A percentile compares a stretch with the other conserved stretches of the same genome.
Evolutionary conservation across 2,329 filamentous ascomycete genomes (phyloP).

Genomic region (Colletotrichum zoysiae): DNA sequence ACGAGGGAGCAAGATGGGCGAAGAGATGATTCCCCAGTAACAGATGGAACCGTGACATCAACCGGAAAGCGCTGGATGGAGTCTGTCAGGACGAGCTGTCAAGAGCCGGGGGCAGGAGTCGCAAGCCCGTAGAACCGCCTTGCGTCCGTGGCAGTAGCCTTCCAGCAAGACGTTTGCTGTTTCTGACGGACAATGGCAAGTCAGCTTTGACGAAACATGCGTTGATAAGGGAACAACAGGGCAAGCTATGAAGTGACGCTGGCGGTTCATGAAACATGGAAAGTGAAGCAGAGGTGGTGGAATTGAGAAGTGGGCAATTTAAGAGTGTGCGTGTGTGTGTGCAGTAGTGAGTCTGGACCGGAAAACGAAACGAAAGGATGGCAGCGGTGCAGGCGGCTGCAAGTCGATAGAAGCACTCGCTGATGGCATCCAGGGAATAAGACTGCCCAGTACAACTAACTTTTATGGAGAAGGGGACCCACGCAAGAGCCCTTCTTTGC

Average conservation of each 20-base stretch:
- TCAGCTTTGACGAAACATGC: background rate
- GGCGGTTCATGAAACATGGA: constrained; percentile 26
- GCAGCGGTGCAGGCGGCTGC: constrained; percentile 24
- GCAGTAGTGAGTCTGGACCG: constrained; percentile 21
- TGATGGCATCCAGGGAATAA: constrained; percentile 24
- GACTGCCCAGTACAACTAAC: constrained; percentile 16
- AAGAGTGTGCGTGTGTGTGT: constrained; percentile 23
- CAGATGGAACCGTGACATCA: background rate
- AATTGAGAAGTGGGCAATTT: constrained; percentile 33
- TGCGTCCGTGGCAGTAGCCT: background rate
- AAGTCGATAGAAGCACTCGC: constrained; percentile 30
- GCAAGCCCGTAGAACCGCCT: background rate
- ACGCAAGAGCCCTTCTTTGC: constrained; percentile 12
- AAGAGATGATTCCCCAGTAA: background rate
- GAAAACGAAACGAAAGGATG: constrained; percentile 35
- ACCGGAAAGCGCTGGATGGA: background rate
- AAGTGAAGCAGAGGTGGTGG: constrained; percentile 19
- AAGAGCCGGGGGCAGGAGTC: background rate
- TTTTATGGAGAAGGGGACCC: constrained; percentile 37
- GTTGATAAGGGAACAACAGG: background rate
- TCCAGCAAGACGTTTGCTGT: background rate
- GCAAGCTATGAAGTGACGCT: constrained; percentile 15
- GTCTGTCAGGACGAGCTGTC: constrained; percentile 1
- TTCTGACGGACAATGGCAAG: background rate
- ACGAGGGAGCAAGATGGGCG: background rate